Base-by-base conservation (phyloP, 257 asterid species). In the Plantago ovata region DNA sequence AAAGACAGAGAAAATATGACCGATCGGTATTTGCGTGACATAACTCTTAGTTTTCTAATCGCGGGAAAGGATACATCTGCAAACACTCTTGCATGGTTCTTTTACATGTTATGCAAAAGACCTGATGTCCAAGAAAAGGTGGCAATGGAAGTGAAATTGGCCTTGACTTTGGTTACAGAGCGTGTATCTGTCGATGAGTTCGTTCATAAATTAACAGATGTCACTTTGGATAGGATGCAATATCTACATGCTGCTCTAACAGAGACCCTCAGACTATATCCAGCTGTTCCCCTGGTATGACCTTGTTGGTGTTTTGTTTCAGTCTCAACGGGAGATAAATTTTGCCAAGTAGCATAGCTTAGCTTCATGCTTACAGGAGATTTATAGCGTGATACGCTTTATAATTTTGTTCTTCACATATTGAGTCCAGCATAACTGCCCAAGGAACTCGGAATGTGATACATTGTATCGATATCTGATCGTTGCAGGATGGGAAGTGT, bases 51-150 rank as follows among this genome's bases (percentile, higher is more conserved):
- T 66, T 80, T 83, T 58, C 66, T 77, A 36, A 72, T 77, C 53
- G 90, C 86, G 0, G 85, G 92, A 21, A 83, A 83, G 70, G 85
- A 83, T 70, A 63, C 85, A 9, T 80, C 85, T 54, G 80, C 83
- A 13, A 63, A 63, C 62, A 63, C 83, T 7, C 81, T 80, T 14
- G 65, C 85, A 23, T 83, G 92, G 92, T 80, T 83, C 76, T 49
- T 78, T n/a, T 84, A 80, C 65, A 61, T 75, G 80, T 61, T 84
- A 44, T 80, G 93, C 63, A 76, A 67, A 65, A 56, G 76, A 57
- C 85, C 82, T 6, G 16, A 61, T 13, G 54, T 76, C 58, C 82
- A 84, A 61, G 92, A 78, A 56, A 84, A 72, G 72, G 58, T 81
- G 45, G 65, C 74, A 0, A 47, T 60, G 60, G 88, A 79, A 68